These are phyloP conservation scores for Leucaena leucocephala DNA, from an alignment of 306 rosid species.

Conservation along the genomic window DNA sequence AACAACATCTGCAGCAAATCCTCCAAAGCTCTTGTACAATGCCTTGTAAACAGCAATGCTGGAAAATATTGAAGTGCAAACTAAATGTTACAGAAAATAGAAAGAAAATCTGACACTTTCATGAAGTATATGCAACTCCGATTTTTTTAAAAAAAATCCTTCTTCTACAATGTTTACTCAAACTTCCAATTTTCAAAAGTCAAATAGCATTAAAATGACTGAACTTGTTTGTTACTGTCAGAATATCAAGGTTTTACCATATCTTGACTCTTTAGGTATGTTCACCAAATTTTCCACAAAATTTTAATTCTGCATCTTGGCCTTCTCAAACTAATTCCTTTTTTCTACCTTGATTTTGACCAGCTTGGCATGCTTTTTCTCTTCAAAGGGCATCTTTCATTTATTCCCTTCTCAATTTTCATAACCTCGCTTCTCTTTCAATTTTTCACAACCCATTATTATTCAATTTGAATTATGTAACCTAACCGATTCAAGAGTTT, in stretches of 20 bases:
- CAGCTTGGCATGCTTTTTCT: neutral
- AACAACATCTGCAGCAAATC: slow-evolving; percentile 99
- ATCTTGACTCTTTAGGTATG: neutral
- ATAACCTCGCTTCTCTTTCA: neutral
- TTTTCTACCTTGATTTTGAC: neutral
- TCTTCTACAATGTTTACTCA: neutral
- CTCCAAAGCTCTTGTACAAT: slow-evolving; percentile 94
- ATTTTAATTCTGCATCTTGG: neutral
- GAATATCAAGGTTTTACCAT: neutral
- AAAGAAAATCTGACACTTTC: slow-evolving; percentile 7
- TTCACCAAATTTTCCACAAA: slow-evolving; percentile 16
- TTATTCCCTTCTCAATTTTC: neutral
- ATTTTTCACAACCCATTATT: neutral
- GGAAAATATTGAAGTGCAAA: slow-evolving; percentile 42
- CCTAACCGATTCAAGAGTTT: neutral
- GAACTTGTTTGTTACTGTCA: neutral
- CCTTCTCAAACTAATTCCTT: neutral
- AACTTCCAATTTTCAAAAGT: neutral
- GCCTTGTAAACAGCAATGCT: slow-evolving; percentile 98
- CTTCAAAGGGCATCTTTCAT: neutral
- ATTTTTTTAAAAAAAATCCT: no score
- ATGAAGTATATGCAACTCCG: neutral
- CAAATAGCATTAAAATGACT: neutral
- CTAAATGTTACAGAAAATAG: neutral
- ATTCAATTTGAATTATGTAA: neutral